Evolutionary conservation across 345 rosid genomes (phyloP), one percentile per base, ranked within the genome.

Genomic region (Lumnitzera littorea): DNA sequence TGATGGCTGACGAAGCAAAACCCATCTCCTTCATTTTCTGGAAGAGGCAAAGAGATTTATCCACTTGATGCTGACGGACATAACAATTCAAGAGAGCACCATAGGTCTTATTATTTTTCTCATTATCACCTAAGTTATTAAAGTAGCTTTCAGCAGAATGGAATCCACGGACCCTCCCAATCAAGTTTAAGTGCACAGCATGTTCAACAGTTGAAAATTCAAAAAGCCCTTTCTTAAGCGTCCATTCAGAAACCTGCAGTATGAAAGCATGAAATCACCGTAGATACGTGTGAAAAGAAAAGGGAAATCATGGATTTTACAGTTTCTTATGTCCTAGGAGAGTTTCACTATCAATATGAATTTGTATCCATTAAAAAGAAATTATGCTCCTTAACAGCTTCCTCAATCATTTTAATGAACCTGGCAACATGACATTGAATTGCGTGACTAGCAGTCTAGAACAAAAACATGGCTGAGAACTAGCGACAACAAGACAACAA

Each of bases 71-170:
- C 63, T 81, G 89, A 62, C 90, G 73, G 15, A 80, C 89, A 63
- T 84, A 92, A 65, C 96, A 92, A 63, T 83, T 80, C 50, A 92
- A 79, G 57, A 92, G 91, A 36, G 98, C 96, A 15, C 96, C 96
- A 46, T 87, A 81, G 4, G 96, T 89, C 78, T 87, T 85, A 0
- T 74, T 82, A 63, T 71, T 89, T 73, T 82, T 89, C 62, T 85
- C 84, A 20, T 79, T 77, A 36, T 87, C 89, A 77, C 69, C 77
- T 58, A 92, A 72, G 61, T 51, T 72, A 14, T 62, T 61, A 55
- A 92, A 89, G 70, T 92, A 92, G 52, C 54, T 72, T 78, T 89
- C 96, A 0, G 98, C 96, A 29, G 82, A 64, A 14, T 66, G 51
- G 56, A 82, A 78, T 50, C 94, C 96, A 16, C 64, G 80, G 43